Conservation (phyloP, 129 eudicot species). For the Tagetes erecta region DNA sequence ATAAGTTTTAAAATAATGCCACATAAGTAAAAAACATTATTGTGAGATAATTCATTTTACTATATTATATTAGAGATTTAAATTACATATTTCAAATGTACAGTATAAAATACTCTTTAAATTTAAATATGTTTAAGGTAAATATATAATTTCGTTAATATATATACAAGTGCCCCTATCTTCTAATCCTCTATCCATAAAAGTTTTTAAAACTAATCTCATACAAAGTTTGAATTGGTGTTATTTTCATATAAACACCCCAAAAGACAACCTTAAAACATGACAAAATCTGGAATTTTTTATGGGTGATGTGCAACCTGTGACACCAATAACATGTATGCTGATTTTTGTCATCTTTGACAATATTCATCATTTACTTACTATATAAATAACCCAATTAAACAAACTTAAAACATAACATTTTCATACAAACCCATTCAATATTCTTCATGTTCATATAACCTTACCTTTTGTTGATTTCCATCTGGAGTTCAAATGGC, state of each 20-base stretch:
- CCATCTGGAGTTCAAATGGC: slow-evolving; percentile 34
- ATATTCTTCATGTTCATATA: slow-evolving; percentile 25
- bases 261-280: neutral
- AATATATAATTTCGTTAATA: too few relatives aligned
- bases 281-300: slow-evolving; percentile 38
- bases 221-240: neutral
- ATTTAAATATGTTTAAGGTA: too few relatives aligned
- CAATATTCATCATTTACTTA: slow-evolving; percentile 1
- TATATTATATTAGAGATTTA: too few relatives aligned
- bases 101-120: too few relatives aligned
- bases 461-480: neutral
- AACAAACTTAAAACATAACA: slow-evolving; percentile 14
- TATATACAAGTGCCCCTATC: too few relatives aligned
- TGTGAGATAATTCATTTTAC: too few relatives aligned
- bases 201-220: too few relatives aligned
- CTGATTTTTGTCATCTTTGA: slow-evolving; percentile 35
- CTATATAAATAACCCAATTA: slow-evolving; percentile 30
- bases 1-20: too few relatives aligned
- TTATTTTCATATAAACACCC: neutral
- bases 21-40: too few relatives aligned
- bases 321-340: slow-evolving; percentile 7
- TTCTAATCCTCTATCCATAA: too few relatives aligned
- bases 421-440: neutral
- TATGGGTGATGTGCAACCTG: neutral
- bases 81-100: too few relatives aligned